phyloP scores from a whole-genome alignment of 371 early-diverging fungal species.

The Mortierella sp. region DNA sequence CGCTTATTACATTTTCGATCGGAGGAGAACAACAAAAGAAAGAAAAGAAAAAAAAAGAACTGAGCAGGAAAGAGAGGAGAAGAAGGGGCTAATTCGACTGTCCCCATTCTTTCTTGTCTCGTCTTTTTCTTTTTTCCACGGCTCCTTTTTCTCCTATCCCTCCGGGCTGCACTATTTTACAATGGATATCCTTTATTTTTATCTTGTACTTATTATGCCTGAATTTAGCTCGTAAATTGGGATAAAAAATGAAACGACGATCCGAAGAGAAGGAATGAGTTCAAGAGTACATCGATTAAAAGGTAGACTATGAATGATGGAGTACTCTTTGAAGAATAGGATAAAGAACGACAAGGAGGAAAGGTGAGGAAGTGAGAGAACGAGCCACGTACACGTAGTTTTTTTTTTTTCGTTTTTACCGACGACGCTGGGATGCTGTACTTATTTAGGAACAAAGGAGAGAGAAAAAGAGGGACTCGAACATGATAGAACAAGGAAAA shows the following conservation, averaged over 20 bases:
- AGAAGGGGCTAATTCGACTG: background rate
- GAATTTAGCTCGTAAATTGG: background rate
- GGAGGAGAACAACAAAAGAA: background rate
- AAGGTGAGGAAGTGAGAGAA: background rate
- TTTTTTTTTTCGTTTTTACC: background rate
- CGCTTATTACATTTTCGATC: background rate
- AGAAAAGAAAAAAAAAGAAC: background rate
- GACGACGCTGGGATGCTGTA: background rate
- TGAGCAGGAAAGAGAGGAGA: background rate
- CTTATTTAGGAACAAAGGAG: constrained; percentile 3
- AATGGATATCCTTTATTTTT: background rate
- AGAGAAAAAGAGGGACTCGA: constrained; percentile 6
- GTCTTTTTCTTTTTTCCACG: constrained; percentile 8
- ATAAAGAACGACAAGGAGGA: background rate
- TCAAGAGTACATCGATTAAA: background rate
- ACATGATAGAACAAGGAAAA: background rate
- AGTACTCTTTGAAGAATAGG: background rate
- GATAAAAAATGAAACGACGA: background rate
- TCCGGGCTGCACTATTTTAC: constrained; percentile 1
- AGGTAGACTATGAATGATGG: background rate
- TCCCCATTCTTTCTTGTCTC: background rate
- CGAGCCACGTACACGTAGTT: background rate
- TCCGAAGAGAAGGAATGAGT: background rate
- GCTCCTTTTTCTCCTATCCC: constrained; percentile 6
- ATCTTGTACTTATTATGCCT: background rate